phyloP scores from a whole-genome alignment of 2,329 filamentous ascomycete genomes.

The Whalleya microplaca region DNA sequence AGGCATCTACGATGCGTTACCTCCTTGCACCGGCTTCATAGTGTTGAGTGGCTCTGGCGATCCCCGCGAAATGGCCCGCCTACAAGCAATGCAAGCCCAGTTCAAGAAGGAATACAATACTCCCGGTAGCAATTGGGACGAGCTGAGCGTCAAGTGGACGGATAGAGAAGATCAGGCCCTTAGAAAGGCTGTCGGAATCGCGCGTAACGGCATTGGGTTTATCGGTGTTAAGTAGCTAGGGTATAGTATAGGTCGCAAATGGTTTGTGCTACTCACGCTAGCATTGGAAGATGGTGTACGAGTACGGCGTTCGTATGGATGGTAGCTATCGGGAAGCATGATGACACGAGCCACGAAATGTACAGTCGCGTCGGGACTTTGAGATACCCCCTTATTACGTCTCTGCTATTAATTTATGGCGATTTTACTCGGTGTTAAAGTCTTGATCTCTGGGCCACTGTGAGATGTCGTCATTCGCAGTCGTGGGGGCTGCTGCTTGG shows the following conservation, averaged over 20 bases:
- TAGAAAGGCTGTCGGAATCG: conserved; percentile 57
- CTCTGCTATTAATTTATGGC: neutral
- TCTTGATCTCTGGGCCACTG: neutral
- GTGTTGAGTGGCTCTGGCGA: conserved; percentile 70
- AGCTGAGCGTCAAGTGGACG: conserved; percentile 69
- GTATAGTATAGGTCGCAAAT: neutral
- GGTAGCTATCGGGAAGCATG: neutral
- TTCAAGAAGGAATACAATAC: conserved; percentile 68
- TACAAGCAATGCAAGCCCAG: conserved; percentile 63
- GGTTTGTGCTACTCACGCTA: neutral
- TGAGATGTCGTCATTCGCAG: neutral
- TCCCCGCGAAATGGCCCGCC: conserved; percentile 65
- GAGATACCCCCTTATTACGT: neutral
- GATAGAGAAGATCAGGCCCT: conserved; percentile 67
- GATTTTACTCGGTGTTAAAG: neutral
- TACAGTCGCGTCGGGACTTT: neutral
- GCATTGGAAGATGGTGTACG: neutral
- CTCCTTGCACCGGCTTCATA: conserved; percentile 67
- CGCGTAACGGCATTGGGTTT: conserved; percentile 67
- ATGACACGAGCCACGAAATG: neutral
- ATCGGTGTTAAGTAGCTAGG: conserved; percentile 61
- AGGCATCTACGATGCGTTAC: conserved; percentile 60
- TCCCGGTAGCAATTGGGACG: conserved; percentile 66
- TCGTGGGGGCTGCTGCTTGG: neutral
- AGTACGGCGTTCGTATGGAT: neutral